These are phyloP conservation scores for Clathrospora elynae DNA, from an alignment of 2,329 filamentous ascomycete species.

Conservation along the genomic window DNA sequence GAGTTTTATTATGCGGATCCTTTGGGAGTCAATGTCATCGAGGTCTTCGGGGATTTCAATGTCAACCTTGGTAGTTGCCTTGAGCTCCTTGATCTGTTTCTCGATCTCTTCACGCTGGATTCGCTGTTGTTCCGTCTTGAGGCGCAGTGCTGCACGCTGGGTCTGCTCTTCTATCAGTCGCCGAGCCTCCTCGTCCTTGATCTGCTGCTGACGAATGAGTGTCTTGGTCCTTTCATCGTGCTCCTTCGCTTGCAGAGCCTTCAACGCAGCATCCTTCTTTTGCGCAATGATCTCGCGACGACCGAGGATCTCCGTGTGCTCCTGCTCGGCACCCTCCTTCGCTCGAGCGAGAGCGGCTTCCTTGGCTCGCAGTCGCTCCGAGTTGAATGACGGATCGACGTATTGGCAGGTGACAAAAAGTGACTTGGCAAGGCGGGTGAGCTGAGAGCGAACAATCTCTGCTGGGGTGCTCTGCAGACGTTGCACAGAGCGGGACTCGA, in stretches of 20 bases:
- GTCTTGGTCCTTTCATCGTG: conserved; percentile 91
- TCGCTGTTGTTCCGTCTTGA: conserved; percentile 60
- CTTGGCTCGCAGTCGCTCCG: conserved; percentile 77
- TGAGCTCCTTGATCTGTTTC: conserved; percentile 93
- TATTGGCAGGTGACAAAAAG: conserved; percentile 95
- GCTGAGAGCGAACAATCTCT: conserved; percentile 94
- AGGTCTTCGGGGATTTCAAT: conserved; percentile 81
- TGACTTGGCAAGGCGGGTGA: conserved; percentile 87
- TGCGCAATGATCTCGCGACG: conserved; percentile 92
- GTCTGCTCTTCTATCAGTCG: conserved; percentile 90
- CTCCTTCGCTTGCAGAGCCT: conserved; percentile 83
- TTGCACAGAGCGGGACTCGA: conserved; percentile 82
- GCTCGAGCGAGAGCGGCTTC: conserved; percentile 80
- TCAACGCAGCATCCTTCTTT: conserved; percentile 94
- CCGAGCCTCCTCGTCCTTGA: conserved; percentile 86
- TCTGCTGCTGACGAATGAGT: conserved; percentile 81
- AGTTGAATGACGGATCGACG: conserved; percentile 87
- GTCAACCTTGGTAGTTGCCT: conserved; percentile 87
- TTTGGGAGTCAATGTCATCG: conserved; percentile 63
- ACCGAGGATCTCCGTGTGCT: conserved; percentile 82
- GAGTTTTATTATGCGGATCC: conserved; percentile 91
- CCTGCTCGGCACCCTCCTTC: conserved; percentile 85
- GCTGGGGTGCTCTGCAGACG: conserved; percentile 96
- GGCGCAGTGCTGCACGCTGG: conserved; percentile 87
- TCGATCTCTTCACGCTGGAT: conserved; percentile 63